Conservation (phyloP, 2,329 filamentous ascomycete species). For the Magnaporthiopsis incrustans region DNA sequence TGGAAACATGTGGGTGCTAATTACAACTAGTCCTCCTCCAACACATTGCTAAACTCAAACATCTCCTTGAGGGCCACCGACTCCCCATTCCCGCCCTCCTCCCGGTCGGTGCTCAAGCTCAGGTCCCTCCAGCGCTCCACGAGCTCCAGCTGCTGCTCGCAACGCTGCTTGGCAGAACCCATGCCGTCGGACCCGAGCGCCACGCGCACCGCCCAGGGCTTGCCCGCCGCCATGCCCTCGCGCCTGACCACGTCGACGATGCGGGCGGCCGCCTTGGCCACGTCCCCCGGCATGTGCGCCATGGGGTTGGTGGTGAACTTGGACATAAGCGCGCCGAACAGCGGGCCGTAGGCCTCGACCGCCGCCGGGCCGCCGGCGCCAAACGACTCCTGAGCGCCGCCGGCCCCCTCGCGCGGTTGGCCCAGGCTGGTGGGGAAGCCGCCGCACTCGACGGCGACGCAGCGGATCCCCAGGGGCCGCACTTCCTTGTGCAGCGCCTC, state of each 20-base stretch:
- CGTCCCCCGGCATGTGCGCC: slow-evolving; percentile 20
- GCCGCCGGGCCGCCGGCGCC: slow-evolving; percentile 6
- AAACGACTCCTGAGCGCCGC: slow-evolving; percentile 8
- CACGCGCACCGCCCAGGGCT: slow-evolving; percentile 19
- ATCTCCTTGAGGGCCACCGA: neutral
- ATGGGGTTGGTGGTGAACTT: slow-evolving; percentile 16
- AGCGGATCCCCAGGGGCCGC: slow-evolving; percentile 18
- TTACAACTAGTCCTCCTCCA: neutral
- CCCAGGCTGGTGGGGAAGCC: slow-evolving; percentile 22
- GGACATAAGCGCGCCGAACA: slow-evolving; percentile 14
- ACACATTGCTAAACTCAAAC: neutral
- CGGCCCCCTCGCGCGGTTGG: slow-evolving; percentile 16
- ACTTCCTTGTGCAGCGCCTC: slow-evolving; percentile 24
- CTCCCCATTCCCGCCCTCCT: neutral
- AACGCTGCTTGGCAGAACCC: slow-evolving; percentile 16
- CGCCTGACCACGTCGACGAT: slow-evolving; percentile 22
- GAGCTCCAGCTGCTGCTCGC: slow-evolving; percentile 15
- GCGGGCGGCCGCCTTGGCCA: slow-evolving; percentile 14
- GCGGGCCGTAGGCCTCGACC: slow-evolving; percentile 14
- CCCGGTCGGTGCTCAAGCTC: neutral
- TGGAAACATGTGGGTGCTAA: too few relatives aligned
- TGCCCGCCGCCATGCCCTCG: slow-evolving; percentile 18
- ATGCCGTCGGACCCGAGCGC: slow-evolving; percentile 23
- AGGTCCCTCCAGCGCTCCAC: slow-evolving; percentile 17
- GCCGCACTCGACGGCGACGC: slow-evolving; percentile 24